Evolutionary conservation across 1,284 basidiomycete genomes (phyloP).

Genomic region (Sanghuangporus weigelae): DNA sequence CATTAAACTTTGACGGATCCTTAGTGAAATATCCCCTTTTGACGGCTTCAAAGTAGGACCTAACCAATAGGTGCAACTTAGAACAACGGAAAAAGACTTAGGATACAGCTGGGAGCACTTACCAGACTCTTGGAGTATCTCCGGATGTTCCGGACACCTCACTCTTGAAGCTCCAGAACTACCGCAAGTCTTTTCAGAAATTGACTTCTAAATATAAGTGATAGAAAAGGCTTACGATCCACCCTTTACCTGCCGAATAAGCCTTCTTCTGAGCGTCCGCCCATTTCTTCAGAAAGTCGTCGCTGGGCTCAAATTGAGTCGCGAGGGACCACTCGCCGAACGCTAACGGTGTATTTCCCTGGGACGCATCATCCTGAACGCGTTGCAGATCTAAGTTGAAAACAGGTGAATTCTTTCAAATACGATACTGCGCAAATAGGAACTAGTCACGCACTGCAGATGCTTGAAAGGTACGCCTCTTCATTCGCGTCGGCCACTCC

Average conservation of each 20-base stretch:
- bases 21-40: slow-evolving; percentile 53
- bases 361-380: slow-evolving; percentile 40
- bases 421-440: neutral
- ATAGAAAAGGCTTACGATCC: slow-evolving; percentile 49
- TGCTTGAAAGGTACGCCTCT: slow-evolving; percentile 56
- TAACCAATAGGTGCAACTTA: slow-evolving; percentile 23
- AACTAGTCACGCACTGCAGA: slow-evolving; percentile 54
- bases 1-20: slow-evolving; percentile 50
- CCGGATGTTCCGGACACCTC: slow-evolving; percentile 49
- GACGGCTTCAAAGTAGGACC: slow-evolving; percentile 70
- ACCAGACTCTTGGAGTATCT: slow-evolving; percentile 56
- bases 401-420: too few species aligned
- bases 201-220: neutral
- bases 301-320: slow-evolving; percentile 60
- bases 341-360: slow-evolving; percentile 45
- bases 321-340: slow-evolving; percentile 69
- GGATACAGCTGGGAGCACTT: slow-evolving; percentile 15
- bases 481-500: slow-evolving; percentile 64
- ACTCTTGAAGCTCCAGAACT: slow-evolving; percentile 79
- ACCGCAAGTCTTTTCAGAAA: neutral
- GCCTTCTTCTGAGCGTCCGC: slow-evolving; percentile 73
- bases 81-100: neutral
- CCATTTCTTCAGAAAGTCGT: slow-evolving; percentile 61
- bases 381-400: slow-evolving; percentile 42
- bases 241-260: slow-evolving; percentile 59